Conservation (phyloP, 192 early-diverging fungal genomes). For the Coemansia guatemalensis region DNA sequence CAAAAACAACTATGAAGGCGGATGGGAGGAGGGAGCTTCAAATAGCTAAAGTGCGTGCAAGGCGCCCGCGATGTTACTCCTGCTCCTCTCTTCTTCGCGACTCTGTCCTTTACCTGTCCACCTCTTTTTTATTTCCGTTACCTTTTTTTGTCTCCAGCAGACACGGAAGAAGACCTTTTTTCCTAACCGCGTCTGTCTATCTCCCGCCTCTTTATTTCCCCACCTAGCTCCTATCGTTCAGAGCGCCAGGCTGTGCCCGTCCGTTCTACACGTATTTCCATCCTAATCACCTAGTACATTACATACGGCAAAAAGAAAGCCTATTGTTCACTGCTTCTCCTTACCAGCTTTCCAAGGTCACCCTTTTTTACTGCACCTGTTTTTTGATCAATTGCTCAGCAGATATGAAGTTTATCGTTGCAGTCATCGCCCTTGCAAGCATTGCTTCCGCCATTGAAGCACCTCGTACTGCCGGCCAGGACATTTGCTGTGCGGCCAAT, state of each 20-base stretch:
- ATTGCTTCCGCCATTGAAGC: constrained; percentile 14
- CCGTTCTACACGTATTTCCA: neutral
- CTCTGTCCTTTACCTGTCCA: neutral
- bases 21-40: neutral
- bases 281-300: neutral
- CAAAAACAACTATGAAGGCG: neutral
- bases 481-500: constrained; percentile 53
- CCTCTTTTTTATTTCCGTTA: constrained; percentile 2
- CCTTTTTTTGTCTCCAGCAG: constrained; percentile 8
- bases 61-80: neutral
- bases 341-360: neutral
- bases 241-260: neutral
- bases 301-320: neutral
- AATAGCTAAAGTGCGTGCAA: neutral
- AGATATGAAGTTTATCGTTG: constrained; percentile 38
- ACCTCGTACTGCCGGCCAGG: constrained; percentile 25
- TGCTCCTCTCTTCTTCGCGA: constrained; percentile 1
- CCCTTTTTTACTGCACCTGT: neutral
- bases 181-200: neutral
- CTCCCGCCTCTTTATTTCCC: neutral
- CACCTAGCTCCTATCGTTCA: neutral
- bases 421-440: constrained; percentile 23
- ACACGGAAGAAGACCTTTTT: constrained; percentile 3
- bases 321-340: neutral
- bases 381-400: neutral